These are phyloP conservation scores for Xylaria curta DNA, from an alignment of 495 filamentous ascomycete species.

Conservation along the genomic window DNA sequence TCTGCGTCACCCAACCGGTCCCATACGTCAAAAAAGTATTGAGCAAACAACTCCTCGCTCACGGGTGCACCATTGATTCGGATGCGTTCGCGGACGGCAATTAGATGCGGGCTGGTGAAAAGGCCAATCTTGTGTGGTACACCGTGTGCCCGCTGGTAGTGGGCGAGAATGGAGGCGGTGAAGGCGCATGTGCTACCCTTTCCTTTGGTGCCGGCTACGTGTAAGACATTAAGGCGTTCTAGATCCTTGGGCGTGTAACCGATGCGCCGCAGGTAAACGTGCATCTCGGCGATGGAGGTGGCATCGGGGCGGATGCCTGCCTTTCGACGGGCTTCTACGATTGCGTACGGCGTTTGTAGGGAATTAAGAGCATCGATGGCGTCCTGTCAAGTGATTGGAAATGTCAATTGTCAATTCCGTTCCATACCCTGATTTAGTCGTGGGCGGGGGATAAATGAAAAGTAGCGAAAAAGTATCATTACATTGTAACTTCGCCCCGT, in stretches of 20 bases:
- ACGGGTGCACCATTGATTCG: slow-evolving; percentile 79
- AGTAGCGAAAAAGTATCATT: background rate
- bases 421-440: too few relatives aligned
- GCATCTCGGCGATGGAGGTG: slow-evolving; percentile 74
- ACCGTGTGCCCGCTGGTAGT: slow-evolving; percentile 43
- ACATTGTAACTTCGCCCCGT: slow-evolving; percentile 38
- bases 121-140: slow-evolving; percentile 69
- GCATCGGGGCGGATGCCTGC: slow-evolving; percentile 72
- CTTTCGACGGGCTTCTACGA: slow-evolving; percentile 75
- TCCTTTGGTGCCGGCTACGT: slow-evolving; percentile 92
- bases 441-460: background rate
- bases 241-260: slow-evolving; percentile 81
- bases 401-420: slow-evolving; percentile 9
- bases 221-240: slow-evolving; percentile 74
- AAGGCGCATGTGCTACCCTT: slow-evolving; percentile 85
- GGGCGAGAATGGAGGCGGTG: slow-evolving; percentile 59
- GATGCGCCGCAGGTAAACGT: slow-evolving; percentile 74
- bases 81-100: slow-evolving; percentile 88
- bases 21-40: slow-evolving; percentile 91
- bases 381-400: slow-evolving; percentile 56
- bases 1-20: slow-evolving; percentile 67
- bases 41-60: slow-evolving; percentile 76
- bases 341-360: slow-evolving; percentile 82
- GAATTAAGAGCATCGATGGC: slow-evolving; percentile 88
- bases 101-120: slow-evolving; percentile 87